Percentiles rank a stretch among this genome's conserved stretches.
These are phyloP conservation scores for Podaxis sp. DNA, from an alignment of 768 basidiomycete species.

Conservation along the genomic window DNA sequence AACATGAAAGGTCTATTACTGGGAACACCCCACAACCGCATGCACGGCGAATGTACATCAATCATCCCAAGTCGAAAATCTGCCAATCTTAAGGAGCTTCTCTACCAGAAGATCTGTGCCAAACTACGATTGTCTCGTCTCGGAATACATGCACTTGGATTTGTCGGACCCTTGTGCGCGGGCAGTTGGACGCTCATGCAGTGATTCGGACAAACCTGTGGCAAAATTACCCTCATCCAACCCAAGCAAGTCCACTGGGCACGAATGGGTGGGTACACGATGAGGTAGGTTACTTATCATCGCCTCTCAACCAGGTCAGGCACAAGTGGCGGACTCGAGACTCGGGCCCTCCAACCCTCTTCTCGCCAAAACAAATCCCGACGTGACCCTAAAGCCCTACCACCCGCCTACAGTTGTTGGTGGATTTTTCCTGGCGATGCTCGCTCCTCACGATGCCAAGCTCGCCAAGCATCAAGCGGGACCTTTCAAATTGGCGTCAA, in stretches of 20 bases:
- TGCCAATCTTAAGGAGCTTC: not conserved
- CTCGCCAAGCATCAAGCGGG: not conserved
- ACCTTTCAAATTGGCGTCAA: not conserved
- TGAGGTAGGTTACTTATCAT: too few species aligned
- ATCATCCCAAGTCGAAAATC: not conserved
- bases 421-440: not conserved
- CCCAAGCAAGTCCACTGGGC: too few species aligned
- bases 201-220: not conserved
- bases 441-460: not conserved
- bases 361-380: not conserved
- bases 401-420: too few species aligned
- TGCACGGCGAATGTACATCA: not conserved
- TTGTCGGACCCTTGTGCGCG: not conserved
- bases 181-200: not conserved
- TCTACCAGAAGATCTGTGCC: not conserved
- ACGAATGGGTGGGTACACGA: too few species aligned
- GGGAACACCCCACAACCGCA: not conserved
- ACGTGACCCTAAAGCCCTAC: too few species aligned
- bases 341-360: too few species aligned
- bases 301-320: too few species aligned
- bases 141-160: not conserved
- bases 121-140: not conserved
- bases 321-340: too few species aligned
- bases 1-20: not conserved
- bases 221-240: too few species aligned